Evolutionary conservation across 805 yeast genomes (phyloP).

Genomic region (Wickerhamomyces alni): DNA sequence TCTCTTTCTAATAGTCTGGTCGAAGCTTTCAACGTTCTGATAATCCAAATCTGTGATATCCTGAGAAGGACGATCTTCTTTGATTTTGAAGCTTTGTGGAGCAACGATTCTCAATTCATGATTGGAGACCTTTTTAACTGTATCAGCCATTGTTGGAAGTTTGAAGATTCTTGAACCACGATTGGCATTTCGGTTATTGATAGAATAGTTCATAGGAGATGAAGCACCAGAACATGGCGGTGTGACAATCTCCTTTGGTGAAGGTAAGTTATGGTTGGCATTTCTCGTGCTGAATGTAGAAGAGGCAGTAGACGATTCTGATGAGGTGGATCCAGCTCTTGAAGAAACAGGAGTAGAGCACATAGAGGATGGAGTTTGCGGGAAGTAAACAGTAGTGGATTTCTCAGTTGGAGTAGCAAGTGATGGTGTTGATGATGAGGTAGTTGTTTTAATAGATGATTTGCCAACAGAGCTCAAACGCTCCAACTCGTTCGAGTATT

Average conservation of each 20-base stretch:
- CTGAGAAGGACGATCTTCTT: background rate
- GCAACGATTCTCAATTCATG: constrained; percentile 5
- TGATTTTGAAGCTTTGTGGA: constrained; percentile 1
- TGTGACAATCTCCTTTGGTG: constrained; percentile 4
- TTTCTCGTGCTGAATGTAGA: constrained; percentile 7
- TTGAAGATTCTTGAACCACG: constrained; percentile 2
- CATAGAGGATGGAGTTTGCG: constrained; percentile 10
- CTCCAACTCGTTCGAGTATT: constrained; percentile 21
- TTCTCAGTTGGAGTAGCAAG: constrained; percentile 20
- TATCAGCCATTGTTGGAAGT: background rate
- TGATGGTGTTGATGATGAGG: background rate
- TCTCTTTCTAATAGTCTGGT: background rate
- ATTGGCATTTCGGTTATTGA: background rate
- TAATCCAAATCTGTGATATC: background rate
- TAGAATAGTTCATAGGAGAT: constrained; percentile 12
- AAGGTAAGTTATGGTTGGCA: background rate
- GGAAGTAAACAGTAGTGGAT: constrained; percentile 16
- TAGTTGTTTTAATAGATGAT: background rate
- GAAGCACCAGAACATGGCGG: constrained; percentile 15
- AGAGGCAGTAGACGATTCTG: constrained; percentile 10
- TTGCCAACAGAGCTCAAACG: constrained; percentile 3
- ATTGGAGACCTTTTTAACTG: constrained; percentile 3
- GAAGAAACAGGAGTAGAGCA: constrained; percentile 1
- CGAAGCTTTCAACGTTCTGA: background rate
- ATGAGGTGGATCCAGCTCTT: constrained; percentile 10